Base-by-base conservation (phyloP, 768 basidiomycete genomes). In the Pisolithus sp. region DNA sequence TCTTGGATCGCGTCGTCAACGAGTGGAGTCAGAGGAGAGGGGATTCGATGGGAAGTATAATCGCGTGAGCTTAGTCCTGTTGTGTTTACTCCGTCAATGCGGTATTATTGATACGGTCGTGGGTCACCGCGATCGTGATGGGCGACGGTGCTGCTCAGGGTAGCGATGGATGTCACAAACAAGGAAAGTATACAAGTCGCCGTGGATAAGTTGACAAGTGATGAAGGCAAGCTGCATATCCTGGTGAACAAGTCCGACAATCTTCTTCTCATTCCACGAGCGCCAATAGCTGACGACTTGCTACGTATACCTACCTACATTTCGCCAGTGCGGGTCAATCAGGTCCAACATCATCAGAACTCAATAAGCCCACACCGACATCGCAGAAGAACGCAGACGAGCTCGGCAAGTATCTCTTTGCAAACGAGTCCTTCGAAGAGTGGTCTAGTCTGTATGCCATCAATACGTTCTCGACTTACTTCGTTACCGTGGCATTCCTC, bases 381-480 rank as follows among this genome's bases (percentile, higher is more conserved):
- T 75, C 87, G 53, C 75, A 74, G 48, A 80, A 82, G 61, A 76
- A 80, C 45, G 76, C 83, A 8, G 85, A 82, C 53, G 76, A 83
- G 6, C 64, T 89, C 7, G 80, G 89, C 9, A 76, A 68, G n/a
- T 79, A 83, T 8, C 67, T 91, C 38, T 92, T 92, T 63, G 71
- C 82, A 37, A 80, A 78, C 55, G 85, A 87, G 55, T 74, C 77
- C 4, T 76, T 80, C 51, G 79, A 81, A 20, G 71, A 67, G 38
- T 91, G 89, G 89, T 65, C 71, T 0, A 66, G 78, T 37, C 65
- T 87, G 15, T 89, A 80, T 61, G 63, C 68, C 12, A 73, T 86
- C 67, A 90, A 91, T 69, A 78, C 83, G 0, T 82, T 84, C 61
- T 82, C 89, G n/a, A 71, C 84, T 49, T 90, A 80, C 70, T 91